These are phyloP conservation scores for Trichophaea hybrida DNA, from an alignment of 2,329 filamentous ascomycete genomes.

Conservation along the genomic window DNA sequence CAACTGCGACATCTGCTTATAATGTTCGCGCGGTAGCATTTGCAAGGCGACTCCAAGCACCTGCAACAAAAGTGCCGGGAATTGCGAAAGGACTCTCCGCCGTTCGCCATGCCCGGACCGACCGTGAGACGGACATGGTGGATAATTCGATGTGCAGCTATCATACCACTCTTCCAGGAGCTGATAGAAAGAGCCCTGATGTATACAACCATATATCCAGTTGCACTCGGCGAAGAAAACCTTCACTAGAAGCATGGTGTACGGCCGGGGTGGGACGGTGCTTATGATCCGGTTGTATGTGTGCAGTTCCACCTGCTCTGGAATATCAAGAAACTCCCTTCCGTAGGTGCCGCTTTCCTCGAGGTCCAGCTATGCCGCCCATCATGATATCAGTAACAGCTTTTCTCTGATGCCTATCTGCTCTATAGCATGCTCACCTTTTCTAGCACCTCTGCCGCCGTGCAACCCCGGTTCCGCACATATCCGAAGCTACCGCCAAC, in stretches of 20 bases:
- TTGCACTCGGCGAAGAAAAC: slow-evolving; percentile 46
- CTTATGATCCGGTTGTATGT: slow-evolving; percentile 44
- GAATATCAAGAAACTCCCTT: slow-evolving; percentile 8
- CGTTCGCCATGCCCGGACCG: not conserved
- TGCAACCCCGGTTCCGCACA: slow-evolving; percentile 14
- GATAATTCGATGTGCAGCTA: slow-evolving; percentile 37
- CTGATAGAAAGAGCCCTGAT: slow-evolving; percentile 39
- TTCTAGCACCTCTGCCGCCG: slow-evolving; percentile 20
- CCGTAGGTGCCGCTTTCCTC: slow-evolving; percentile 12
- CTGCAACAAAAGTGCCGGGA: slow-evolving; percentile 48
- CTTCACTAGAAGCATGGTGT: slow-evolving; percentile 41
- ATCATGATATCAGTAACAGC: not conserved
- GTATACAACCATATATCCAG: slow-evolving; percentile 44
- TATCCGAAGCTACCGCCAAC: slow-evolving; percentile 19
- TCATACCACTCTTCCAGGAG: slow-evolving; percentile 43
- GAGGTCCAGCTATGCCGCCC: slow-evolving; percentile 16
- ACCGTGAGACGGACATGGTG: not conserved
- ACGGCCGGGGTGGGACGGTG: slow-evolving; percentile 42
- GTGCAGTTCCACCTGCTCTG: slow-evolving; percentile 32
- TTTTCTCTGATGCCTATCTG: not conserved
- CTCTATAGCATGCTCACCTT: slow-evolving; percentile 15
- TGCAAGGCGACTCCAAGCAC: slow-evolving; percentile 43
- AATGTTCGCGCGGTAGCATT: slow-evolving; percentile 37
- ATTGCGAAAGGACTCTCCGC: slow-evolving; percentile 34
- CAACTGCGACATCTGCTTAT: slow-evolving; percentile 40